A percentile compares a stretch with the other conserved stretches of the same genome.
Conservation (phyloP, 2,329 filamentous ascomycete species). For the Epichloe coenophiala region DNA sequence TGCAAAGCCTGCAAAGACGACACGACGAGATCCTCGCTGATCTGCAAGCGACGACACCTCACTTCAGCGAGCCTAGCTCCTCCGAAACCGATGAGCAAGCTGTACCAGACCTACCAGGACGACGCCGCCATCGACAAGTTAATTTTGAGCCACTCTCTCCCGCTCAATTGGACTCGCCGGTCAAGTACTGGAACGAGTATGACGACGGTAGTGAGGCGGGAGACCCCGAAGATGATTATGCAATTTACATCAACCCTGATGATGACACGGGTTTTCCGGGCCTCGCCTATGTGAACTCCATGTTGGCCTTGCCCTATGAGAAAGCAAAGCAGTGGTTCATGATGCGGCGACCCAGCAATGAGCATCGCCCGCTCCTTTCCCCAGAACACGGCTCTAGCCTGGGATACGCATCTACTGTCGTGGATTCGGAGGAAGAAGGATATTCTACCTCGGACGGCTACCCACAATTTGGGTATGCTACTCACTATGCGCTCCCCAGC, state of each 20-base stretch:
- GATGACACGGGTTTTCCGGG: slow-evolving; percentile 47
- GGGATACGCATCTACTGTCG: slow-evolving; percentile 18
- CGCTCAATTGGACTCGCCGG: slow-evolving; percentile 14
- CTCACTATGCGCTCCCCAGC: slow-evolving; percentile 41
- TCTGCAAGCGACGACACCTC: slow-evolving; percentile 32
- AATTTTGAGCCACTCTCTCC: slow-evolving; percentile 20
- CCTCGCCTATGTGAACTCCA: slow-evolving; percentile 41
- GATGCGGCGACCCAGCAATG: slow-evolving; percentile 11
- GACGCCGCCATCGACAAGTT: slow-evolving; percentile 8
- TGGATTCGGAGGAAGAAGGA: slow-evolving; percentile 31
- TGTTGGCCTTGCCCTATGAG: slow-evolving; percentile 35
- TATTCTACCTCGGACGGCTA: slow-evolving; percentile 41
- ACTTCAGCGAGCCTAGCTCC: slow-evolving; percentile 26
- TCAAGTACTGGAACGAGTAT: slow-evolving; percentile 75
- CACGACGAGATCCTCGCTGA: slow-evolving; percentile 36
- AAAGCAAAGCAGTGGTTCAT: slow-evolving; percentile 39
- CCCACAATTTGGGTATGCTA: slow-evolving; percentile 34
- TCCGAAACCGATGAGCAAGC: slow-evolving; percentile 17
- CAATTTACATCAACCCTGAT: slow-evolving; percentile 63
- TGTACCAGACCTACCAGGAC: slow-evolving; percentile 1
- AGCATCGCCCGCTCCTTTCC: slow-evolving; percentile 12
- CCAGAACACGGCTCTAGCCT: slow-evolving; percentile 7
- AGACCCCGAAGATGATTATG: slow-evolving; percentile 48
- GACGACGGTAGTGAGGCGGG: slow-evolving; percentile 62
- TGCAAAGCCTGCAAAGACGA: slow-evolving; percentile 33